Evolutionary conservation across 2,329 filamentous ascomycete genomes (phyloP).

Genomic region (Coleophoma cylindrospora): DNA sequence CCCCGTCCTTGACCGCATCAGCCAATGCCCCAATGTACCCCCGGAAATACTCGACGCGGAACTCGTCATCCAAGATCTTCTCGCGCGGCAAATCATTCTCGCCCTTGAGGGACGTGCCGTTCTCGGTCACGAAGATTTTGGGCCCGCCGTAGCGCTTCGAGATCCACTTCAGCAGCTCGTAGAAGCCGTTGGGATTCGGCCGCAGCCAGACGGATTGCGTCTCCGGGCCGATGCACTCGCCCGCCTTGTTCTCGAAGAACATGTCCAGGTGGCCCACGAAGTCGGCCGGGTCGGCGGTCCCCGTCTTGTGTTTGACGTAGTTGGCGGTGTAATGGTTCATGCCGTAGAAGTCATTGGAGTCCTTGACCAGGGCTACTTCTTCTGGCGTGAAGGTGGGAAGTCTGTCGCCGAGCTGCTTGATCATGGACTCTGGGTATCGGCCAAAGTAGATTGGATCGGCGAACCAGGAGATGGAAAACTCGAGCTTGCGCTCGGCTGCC

Average conservation of each 20-base stretch:
- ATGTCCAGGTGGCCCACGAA: slow-evolving; percentile 72
- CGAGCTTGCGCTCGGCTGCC: slow-evolving; percentile 74
- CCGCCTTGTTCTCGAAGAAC: slow-evolving; percentile 64
- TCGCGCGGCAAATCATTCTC: slow-evolving; percentile 72
- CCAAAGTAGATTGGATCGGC: slow-evolving; percentile 83
- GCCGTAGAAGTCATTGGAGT: slow-evolving; percentile 90
- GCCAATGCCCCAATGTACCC: slow-evolving; percentile 75
- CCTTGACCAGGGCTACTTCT: slow-evolving; percentile 68
- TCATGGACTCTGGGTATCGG: slow-evolving; percentile 80
- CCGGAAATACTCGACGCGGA: slow-evolving; percentile 74
- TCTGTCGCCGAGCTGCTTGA: slow-evolving; percentile 71
- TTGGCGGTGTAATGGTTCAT: slow-evolving; percentile 94
- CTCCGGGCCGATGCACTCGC: slow-evolving; percentile 72
- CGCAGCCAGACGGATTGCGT: slow-evolving; percentile 80
- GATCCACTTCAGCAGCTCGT: slow-evolving; percentile 71
- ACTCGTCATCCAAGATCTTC: slow-evolving; percentile 73
- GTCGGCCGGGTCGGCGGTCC: slow-evolving; percentile 58
- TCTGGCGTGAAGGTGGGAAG: slow-evolving; percentile 70
- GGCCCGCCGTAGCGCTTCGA: slow-evolving; percentile 71
- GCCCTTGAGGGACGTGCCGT: slow-evolving; percentile 77
- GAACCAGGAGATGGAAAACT: slow-evolving; percentile 86
- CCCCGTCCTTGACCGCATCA: slow-evolving; percentile 68
- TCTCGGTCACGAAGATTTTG: slow-evolving; percentile 84
- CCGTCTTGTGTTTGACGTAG: slow-evolving; percentile 71
- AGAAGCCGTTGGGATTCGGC: slow-evolving; percentile 71